Conservation (phyloP, 495 filamentous ascomycete genomes). For the Hypoxylon subgilvum region DNA sequence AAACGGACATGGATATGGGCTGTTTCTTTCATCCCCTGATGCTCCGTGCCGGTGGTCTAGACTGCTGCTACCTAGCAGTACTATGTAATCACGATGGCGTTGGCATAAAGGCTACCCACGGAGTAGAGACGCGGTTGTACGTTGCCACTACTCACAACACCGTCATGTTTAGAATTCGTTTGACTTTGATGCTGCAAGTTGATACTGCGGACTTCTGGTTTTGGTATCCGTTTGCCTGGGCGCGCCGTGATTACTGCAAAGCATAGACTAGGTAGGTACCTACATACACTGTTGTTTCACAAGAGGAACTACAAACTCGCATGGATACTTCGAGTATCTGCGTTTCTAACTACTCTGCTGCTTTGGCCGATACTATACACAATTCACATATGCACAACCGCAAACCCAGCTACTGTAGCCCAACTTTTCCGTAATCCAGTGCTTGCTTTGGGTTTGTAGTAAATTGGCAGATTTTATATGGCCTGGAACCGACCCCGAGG, state of each 20-base stretch:
- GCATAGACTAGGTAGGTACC: background rate
- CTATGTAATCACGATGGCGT: too few relatives aligned
- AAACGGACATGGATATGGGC: constrained; percentile 10
- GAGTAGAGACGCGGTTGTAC: too few relatives aligned
- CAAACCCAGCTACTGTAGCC: background rate
- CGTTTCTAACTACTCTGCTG: too few relatives aligned
- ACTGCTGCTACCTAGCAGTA: background rate
- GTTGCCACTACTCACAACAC: too few relatives aligned
- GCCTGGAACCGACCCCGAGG: background rate
- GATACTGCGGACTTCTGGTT: too few relatives aligned
- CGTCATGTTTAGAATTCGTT: too few relatives aligned
- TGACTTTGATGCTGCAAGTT: too few relatives aligned
- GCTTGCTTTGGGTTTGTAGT: constrained; percentile 13
- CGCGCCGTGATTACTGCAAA: too few relatives aligned
- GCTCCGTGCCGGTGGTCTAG: constrained; percentile 6
- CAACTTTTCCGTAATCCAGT: constrained; percentile 5
- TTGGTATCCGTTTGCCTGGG: too few relatives aligned
- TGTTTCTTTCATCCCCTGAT: constrained; percentile 7
- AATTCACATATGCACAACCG: too few relatives aligned
- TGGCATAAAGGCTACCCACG: too few relatives aligned
- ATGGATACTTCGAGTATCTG: background rate
- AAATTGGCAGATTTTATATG: constrained; percentile 11
- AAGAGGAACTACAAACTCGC: background rate
- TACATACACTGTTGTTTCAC: background rate
- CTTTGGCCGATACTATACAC: too few relatives aligned